Base-by-base conservation (phyloP, 495 filamentous ascomycete species). In the Thozetella sp. region DNA sequence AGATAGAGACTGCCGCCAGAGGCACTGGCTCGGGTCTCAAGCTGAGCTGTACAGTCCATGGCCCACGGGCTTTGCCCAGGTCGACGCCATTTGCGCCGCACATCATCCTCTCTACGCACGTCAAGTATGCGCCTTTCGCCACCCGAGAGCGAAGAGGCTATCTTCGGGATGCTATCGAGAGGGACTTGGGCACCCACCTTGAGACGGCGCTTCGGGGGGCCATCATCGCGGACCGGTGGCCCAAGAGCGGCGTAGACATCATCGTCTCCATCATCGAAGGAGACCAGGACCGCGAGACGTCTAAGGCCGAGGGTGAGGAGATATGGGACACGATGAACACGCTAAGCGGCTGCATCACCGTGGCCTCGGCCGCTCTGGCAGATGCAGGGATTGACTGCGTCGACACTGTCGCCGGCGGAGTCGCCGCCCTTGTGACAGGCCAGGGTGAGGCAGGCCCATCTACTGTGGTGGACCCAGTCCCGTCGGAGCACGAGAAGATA, bases 351-450 rank as follows among this genome's bases (percentile, higher is more conserved):
- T 97, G 93, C 70, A 93, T 99, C 61, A 98, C 92, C 1, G 93
- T 93, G 59, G 93, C 95, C 30, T 93, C 92, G 58, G 96, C 95
- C n/a, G 95, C 96, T 6, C 88, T 99, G 73, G 89, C 89, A 1
- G 96, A 99, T 76, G 96, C 95, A 0, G 93, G 92, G 2, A 97
- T 99, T 62, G 95, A 99, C 67, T 97, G 93, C 72, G 85, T 97
- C 27, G 95, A 98, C 72, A 80, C 96, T 25, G 91, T 97, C 2
- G 82, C 90, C 15, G 95, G 94, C 3, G 95, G 95, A 22, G 90
- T 97, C 37, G 93, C 93, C 17, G 96, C 93, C 11, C 66, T 97
- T 20, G 90, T 93, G 22, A 66, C 73, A 48, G 70, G 76, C 43
- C 64, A 69, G 1, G 60, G 69, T 61, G 53, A 73, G 45, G 64